A percentile compares a stretch with the other conserved stretches of the same genome.
phyloP scores from a whole-genome alignment of 2,329 filamentous ascomycete genomes.

The Alternaria incomplexa region DNA sequence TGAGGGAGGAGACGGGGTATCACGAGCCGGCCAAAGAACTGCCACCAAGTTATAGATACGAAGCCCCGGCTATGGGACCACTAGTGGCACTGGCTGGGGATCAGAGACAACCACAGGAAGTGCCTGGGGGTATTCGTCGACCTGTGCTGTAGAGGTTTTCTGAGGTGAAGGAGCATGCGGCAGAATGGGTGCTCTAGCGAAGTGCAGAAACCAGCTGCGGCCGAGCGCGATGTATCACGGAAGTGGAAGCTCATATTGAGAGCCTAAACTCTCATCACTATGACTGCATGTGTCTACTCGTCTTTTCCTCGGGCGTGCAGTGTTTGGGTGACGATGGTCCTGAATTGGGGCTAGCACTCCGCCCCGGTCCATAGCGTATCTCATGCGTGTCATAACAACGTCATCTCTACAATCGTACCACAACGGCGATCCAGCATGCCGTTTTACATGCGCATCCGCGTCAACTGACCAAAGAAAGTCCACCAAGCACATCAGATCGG shows the following conservation, averaged over 20 bases:
- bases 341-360: not conserved
- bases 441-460: not conserved
- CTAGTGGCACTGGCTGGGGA: not conserved
- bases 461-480: not conserved
- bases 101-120: not conserved
- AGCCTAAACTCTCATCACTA: no score
- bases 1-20: not conserved
- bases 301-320: no score
- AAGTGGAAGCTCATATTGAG: no score
- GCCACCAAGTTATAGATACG: not conserved
- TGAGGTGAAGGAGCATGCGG: not conserved
- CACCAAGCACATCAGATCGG: not conserved
- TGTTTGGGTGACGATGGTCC: no score
- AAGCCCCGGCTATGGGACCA: not conserved
- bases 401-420: slow-evolving; percentile 1
- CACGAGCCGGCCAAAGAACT: not conserved
- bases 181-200: not conserved
- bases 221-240: no score
- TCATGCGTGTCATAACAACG: slow-evolving; percentile 1
- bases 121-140: not conserved
- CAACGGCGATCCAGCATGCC: not conserved
- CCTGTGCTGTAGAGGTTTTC: not conserved
- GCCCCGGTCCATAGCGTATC: not conserved
- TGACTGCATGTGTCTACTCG: no score
- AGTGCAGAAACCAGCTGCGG: not conserved